Evolutionary conservation across 2,329 filamentous ascomycete genomes (phyloP), one percentile per base, ranked within the genome.

Genomic region (Cercospora sp.): DNA sequence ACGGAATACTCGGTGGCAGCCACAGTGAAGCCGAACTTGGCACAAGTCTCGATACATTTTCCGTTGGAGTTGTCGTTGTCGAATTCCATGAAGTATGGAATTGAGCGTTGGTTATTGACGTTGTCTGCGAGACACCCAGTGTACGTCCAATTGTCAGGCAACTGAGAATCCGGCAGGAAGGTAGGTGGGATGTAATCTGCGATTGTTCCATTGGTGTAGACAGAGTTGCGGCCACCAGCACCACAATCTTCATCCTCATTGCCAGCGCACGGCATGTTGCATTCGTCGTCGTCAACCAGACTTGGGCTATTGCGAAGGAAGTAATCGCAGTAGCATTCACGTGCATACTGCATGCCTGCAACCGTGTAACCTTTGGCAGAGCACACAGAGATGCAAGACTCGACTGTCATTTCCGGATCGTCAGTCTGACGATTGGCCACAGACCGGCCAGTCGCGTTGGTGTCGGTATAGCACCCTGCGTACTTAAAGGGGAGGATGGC

Each of bases 311-410:
- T 73, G 51, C 68, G 72, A 6, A 80, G 49, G 6, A 65, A 65
- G 61, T 77, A 74, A 16, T 76, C 77, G 65, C 78, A 80, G 71
- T 71, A 80, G 69, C 78, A 80, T 61, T 79, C 70, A 16, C 65
- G 68, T 0, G 72, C 72, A 51, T 74, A 79, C 55, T 79, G 75
- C 40, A 78, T 69, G 18, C 77, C 78, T 21, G 78, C 77, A 34
- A 79, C 74, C 6, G 69, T 71, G 68, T 77, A 80, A 8, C 78
- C 77, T 7, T 71, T 68, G 3, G 64, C 61, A 16, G 68, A 69
- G 60, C 78, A 79, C 55, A 67, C 68, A 24, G 68, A 58, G 28
- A 77, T 73, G 64, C 78, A 79, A 13, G 34, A 76, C 53, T 63
- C 75, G 66, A 69, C 71, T 32, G 69, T 74, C 51, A 68, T 66